Conservation (phyloP, 805 yeast genomes). For the Candida sonorensis region DNA sequence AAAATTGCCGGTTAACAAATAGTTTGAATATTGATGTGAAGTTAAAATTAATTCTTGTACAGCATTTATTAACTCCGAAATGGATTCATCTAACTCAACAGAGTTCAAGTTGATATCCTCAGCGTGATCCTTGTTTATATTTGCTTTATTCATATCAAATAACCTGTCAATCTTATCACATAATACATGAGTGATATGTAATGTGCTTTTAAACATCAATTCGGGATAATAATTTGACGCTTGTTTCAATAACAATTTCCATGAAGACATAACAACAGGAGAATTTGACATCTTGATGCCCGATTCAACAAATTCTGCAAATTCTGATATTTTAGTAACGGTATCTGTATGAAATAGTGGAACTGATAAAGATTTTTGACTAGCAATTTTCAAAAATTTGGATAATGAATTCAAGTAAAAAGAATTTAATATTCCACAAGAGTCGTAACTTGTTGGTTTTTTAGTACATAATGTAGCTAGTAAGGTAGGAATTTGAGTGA, state of each 20-base stretch:
- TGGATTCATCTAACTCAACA: constrained; percentile 29
- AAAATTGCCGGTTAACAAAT: constrained; percentile 13
- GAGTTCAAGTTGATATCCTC: constrained; percentile 8
- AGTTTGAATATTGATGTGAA: constrained; percentile 46
- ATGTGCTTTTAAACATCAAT: constrained; percentile 17
- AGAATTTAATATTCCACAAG: constrained; percentile 9
- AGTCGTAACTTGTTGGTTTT: constrained; percentile 4
- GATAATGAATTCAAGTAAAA: constrained; percentile 19
- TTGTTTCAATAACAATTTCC: constrained; percentile 21
- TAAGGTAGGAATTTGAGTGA: constrained; percentile 26
- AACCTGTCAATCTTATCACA: constrained; percentile 21
- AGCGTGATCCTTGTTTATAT: constrained; percentile 8
- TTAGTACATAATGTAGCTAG: constrained; percentile 11
- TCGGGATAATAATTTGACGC: constrained; percentile 21
- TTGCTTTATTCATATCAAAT: constrained; percentile 12
- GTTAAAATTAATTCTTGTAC: constrained; percentile 57
- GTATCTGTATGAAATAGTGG: constrained; percentile 13
- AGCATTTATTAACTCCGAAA: constrained; percentile 44
- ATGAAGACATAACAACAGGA: constrained; percentile 19
- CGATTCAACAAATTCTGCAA: constrained; percentile 19
- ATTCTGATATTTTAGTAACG: constrained; percentile 8
- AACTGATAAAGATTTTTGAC: constrained; percentile 9
- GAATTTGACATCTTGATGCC: constrained; percentile 19
- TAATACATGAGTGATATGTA: constrained; percentile 19
- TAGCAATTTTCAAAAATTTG: constrained; percentile 20